Base-by-base conservation (phyloP, 2,329 filamentous ascomycete species). In the Aspergillus oerlinghausenensis region DNA sequence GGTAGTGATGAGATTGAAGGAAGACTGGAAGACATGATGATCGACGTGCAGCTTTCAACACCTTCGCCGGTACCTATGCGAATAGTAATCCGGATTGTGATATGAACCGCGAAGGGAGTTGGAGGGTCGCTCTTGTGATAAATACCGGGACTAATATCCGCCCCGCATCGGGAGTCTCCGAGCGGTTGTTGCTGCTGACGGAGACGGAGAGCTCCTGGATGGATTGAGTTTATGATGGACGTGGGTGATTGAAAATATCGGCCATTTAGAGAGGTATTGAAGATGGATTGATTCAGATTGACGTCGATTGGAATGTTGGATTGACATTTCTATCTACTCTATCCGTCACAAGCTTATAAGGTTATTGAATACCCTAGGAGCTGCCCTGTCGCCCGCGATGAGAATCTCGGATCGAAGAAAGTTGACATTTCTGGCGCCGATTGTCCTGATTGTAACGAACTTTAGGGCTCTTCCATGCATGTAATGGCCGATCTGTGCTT, bases 1-100 rank as follows among this genome's bases (percentile, higher is more conserved):
- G 80, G 76, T 42, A 95, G 77, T 14, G 76, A 74, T 49, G 77
- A 70, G 65, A 87, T 78, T 28, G 80, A 70, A 11, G 89, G 89
- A 6, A 94, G 80, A 28, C 57, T 55, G 50, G 64, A 50, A 35
- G 62, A 51, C 67, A 69, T 71, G 51, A 29, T 55, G 42, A n/a
- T 21, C 42, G 35, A 42, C 23, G 23, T 29, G 10, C 17, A 23
- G 19, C 6, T 47, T 23, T 47, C 43, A 47, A 23, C 23, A 25
- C 11, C 21, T 43, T 17, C 40, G 21, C 43, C 19, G 23, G 43
- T 7, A 25, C 11, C 8, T 25, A 25, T 47, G 43, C 10, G 43
- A 14, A 26, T 11, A 23, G 17, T 11, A 14, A 17, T 6, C 23
- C 4, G 5, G 32, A 38, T 38, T 17, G 4, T 17, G 32, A n/a